Evolutionary conservation across 805 yeast species (phyloP), one percentile per base, ranked within the genome.

Genomic region (Novakomyces olei): DNA sequence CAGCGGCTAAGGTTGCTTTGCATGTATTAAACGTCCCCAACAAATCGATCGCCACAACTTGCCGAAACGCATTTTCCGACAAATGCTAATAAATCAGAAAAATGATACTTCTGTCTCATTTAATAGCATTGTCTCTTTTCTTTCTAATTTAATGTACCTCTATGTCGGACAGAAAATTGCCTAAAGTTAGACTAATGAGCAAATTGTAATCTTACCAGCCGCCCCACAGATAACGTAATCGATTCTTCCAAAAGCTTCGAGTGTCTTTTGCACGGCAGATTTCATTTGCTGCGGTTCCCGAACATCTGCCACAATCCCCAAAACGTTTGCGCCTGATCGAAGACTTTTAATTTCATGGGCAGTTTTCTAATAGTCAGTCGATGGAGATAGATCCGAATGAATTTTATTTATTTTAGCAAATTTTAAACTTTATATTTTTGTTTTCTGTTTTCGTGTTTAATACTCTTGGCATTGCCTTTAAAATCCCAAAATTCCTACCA

Each of bases 131-230:
- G n/a, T n/a, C n/a, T n/a, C n/a, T n/a, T n/a, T n/a, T n/a, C n/a
- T n/a, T n/a, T n/a, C n/a, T n/a, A n/a, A n/a, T n/a, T n/a, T n/a
- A n/a, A n/a, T n/a, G n/a, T n/a, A n/a, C n/a, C n/a, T n/a, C n/a
- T n/a, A n/a, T n/a, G n/a, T n/a, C n/a, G n/a, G n/a, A n/a, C n/a
- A n/a, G n/a, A n/a, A n/a, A n/a, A n/a, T n/a, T n/a, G n/a, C n/a
- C n/a, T n/a, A n/a, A n/a, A n/a, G n/a, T n/a, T n/a, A n/a, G n/a
- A n/a, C n/a, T n/a, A n/a, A n/a, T n/a, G n/a, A n/a, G n/a, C n/a
- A n/a, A n/a, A n/a, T n/a, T n/a, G n/a, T n/a, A n/a, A 85, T 83
- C 57, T 85, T 85, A 5, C 96, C 95, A 3, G 95, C 95, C 2
- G 96, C 95, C 7, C 95, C 95, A 28, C 88, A 83, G 49, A 83